Conservation (phyloP, 768 basidiomycete species). For the Udeniomyces megalosporus region DNA sequence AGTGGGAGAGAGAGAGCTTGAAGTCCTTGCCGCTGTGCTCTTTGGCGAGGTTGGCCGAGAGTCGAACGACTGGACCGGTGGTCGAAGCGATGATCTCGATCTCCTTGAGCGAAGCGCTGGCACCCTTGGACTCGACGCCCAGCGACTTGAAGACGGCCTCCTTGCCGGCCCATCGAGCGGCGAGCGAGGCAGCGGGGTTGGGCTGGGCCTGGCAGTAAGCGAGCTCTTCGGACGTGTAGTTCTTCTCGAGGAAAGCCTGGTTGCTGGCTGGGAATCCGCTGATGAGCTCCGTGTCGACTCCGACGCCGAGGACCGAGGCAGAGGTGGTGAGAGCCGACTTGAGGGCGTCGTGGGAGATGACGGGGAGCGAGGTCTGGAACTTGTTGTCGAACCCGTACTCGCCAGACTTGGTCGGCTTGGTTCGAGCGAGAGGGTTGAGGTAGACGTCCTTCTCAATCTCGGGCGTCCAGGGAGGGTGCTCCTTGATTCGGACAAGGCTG, state of each 20-base stretch:
- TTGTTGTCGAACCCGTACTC: constrained; percentile 64
- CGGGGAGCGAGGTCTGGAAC: constrained; percentile 34
- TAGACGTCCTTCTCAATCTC: constrained; percentile 77
- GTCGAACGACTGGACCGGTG: constrained; percentile 6
- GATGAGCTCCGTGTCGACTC: constrained; percentile 61
- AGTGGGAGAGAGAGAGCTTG: constrained; percentile 13
- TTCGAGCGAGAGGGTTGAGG: constrained; percentile 70
- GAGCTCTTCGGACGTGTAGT: constrained; percentile 82
- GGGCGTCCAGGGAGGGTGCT: constrained; percentile 66
- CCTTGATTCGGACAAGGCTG: constrained; percentile 86
- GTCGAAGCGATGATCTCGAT: constrained; percentile 52
- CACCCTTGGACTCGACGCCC: constrained; percentile 75
- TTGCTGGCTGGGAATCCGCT: constrained; percentile 80
- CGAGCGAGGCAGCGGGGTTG: constrained; percentile 74
- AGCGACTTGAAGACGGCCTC: constrained; percentile 91
- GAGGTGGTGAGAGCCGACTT: constrained; percentile 11
- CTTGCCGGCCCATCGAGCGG: constrained; percentile 93
- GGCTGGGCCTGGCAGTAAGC: constrained; percentile 76
- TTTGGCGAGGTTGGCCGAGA: constrained; percentile 5
- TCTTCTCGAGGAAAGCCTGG: constrained; percentile 68
- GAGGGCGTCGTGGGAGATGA: constrained; percentile 3
- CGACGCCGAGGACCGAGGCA: constrained; percentile 48
- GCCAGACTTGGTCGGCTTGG: constrained; percentile 48
- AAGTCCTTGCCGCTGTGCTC: background rate
- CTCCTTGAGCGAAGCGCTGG: constrained; percentile 86